phyloP scores from a whole-genome alignment of 1,284 basidiomycete species.

The Dichomitus squalens region DNA sequence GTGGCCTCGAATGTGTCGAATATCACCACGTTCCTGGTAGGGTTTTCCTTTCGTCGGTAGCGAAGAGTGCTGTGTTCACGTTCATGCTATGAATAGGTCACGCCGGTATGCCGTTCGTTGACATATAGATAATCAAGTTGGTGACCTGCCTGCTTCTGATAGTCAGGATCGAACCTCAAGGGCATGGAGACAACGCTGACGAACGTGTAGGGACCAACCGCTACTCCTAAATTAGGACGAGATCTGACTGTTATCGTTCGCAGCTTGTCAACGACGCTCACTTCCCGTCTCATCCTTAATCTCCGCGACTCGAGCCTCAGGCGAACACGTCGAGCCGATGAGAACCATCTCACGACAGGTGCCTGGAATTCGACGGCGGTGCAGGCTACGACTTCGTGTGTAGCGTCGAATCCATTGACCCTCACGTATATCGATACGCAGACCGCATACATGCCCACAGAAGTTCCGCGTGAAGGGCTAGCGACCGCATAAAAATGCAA shows the following conservation, averaged over 20 bases:
- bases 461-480: neutral
- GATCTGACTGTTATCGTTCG: neutral
- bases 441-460: neutral
- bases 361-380: conserved; percentile 5
- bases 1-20: conserved; percentile 26
- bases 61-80: neutral
- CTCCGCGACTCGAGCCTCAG: conserved; percentile 19
- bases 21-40: conserved; percentile 27
- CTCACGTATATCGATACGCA: conserved; percentile 10
- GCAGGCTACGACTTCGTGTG: neutral
- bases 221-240: neutral
- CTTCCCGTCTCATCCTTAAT: conserved; percentile 22
- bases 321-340: neutral
- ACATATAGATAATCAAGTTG: too few relatives aligned
- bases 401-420: neutral
- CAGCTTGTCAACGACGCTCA: conserved; percentile 20
- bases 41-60: neutral
- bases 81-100: neutral
- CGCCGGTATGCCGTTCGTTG: neutral
- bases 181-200: conserved; percentile 20
- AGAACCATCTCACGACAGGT: neutral
- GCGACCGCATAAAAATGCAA: neutral
- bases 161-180: conserved; percentile 17
- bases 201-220: conserved; percentile 27
- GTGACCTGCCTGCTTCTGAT: neutral